phyloP scores from a whole-genome alignment of 2,329 filamentous ascomycete genomes.

The Talaromyces rugulosus region DNA sequence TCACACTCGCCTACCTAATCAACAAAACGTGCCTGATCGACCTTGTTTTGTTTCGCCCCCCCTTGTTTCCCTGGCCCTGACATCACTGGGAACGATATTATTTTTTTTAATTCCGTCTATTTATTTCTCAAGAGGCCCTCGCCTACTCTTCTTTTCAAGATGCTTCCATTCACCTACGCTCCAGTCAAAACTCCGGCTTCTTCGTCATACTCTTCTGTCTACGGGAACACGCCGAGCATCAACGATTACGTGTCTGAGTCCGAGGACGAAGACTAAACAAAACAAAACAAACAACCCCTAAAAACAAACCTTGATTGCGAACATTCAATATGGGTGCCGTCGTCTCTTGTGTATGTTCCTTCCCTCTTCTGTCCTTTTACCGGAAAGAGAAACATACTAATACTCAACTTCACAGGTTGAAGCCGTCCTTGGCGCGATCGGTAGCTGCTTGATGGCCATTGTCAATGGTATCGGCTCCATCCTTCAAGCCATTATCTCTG shows the following conservation, averaged over 20 bases:
- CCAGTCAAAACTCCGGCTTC: neutral
- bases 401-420: constrained; percentile 46
- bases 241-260: constrained; percentile 11
- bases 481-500: constrained; percentile 63
- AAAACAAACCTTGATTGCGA: neutral
- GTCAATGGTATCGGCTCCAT: constrained; percentile 63
- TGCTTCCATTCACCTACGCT: neutral
- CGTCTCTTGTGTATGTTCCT: constrained; percentile 69
- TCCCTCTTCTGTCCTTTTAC: neutral
- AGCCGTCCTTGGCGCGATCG: constrained; percentile 60
- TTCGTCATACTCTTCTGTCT: neutral
- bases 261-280: constrained; percentile 8
- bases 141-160: neutral
- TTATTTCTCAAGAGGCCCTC: neutral
- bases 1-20: neutral
- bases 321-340: constrained; percentile 69
- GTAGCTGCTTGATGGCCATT: constrained; percentile 63
- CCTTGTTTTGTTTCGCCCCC: neutral
- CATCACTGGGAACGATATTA: neutral
- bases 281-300: neutral
- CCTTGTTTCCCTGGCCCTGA: neutral
- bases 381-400: constrained; percentile 9
- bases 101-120: neutral
- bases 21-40: neutral
- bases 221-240: constrained; percentile 4